These are phyloP conservation scores for Mytilinidion resinicola DNA, from an alignment of 495 filamentous ascomycete species.

Conservation along the genomic window DNA sequence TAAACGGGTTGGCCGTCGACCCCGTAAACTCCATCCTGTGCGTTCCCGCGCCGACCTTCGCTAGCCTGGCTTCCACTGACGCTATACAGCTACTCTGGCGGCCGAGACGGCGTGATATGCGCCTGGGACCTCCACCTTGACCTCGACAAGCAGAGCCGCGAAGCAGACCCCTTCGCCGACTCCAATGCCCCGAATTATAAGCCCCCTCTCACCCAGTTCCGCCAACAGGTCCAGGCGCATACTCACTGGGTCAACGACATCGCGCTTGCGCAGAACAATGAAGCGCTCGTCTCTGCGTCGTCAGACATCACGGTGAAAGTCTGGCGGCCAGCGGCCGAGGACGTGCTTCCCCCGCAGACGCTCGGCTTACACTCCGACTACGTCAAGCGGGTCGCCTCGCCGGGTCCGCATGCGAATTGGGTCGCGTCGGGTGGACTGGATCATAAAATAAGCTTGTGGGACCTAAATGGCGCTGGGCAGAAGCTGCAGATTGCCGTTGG, in stretches of 20 bases:
- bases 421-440: conserved; percentile 95
- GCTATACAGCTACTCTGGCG: conserved; percentile 74
- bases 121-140: conserved; percentile 81
- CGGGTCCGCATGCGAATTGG: conserved; percentile 66
- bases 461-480: conserved; percentile 79
- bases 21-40: conserved; percentile 79
- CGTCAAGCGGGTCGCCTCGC: conserved; percentile 86
- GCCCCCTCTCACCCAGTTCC: conserved; percentile 57
- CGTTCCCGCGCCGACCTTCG: neutral
- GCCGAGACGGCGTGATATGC: conserved; percentile 91
- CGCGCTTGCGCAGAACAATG: conserved; percentile 72
- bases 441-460: conserved; percentile 87
- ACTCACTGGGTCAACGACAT: conserved; percentile 99
- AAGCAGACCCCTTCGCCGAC: conserved; percentile 31
- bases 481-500: conserved; percentile 76
- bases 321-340: conserved; percentile 80
- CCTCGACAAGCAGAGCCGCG: conserved; percentile 33
- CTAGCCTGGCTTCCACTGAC: conserved; percentile 7
- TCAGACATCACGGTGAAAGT: conserved; percentile 92
- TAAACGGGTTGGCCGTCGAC: conserved; percentile 89
- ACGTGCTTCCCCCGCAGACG: conserved; percentile 60
- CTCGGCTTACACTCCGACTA: conserved; percentile 95
- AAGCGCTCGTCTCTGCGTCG: conserved; percentile 84
- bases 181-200: conserved; percentile 26
- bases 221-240: conserved; percentile 90